Base-by-base conservation (phyloP, 83 land plant genomes). In the Diphasiastrum complanatum region DNA sequence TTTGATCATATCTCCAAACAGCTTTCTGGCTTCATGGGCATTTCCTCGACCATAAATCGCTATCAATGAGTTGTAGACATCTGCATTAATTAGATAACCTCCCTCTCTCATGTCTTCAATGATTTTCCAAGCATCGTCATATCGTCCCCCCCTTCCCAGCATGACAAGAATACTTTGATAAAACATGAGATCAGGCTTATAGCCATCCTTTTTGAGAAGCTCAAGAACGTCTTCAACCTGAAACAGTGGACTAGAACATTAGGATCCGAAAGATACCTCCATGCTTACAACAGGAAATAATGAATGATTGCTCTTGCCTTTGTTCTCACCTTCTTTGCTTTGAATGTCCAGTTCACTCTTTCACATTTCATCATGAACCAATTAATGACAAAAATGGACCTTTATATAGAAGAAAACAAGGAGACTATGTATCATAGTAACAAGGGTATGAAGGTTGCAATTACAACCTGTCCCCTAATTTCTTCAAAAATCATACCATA, bases 171-270 rank as follows among this genome's bases (percentile, higher is more conserved):
- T 32, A 27, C 59, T 65, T 33, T 65, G 46, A 59, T 65, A 65
- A 33, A 65, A 65, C 8, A 65, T 59, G 5, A 65, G 31, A 59
- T 65, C 68, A 3, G 68, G 59, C 28, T 65, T 52, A 59, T 65
- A 31, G 14, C 50, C 50, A 19, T 65, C 23, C 46, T 35, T 18
- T 12, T 33, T 26, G 41, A 65, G 52, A 10, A 65, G 68, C 43
- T 65, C 68, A 1, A 65, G 60, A n/a, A 65, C 59, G 51, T 65
- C 68, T 36, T 52, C 52, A 47, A 65, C 68, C 68, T 65, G 68
- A 27, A 25, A 65, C 22, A 23, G 26, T 19, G n/a, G n/a, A 12
- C 51, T 47, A 36, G 4, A 41, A 8, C 27, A 0, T 40, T 40
- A 16, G 16, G 43, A 8, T 40, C 16, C 43, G 12, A 40, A 16